Conservation (phyloP, 2,329 filamentous ascomycete species). For the Fusarium scirpi region DNA sequence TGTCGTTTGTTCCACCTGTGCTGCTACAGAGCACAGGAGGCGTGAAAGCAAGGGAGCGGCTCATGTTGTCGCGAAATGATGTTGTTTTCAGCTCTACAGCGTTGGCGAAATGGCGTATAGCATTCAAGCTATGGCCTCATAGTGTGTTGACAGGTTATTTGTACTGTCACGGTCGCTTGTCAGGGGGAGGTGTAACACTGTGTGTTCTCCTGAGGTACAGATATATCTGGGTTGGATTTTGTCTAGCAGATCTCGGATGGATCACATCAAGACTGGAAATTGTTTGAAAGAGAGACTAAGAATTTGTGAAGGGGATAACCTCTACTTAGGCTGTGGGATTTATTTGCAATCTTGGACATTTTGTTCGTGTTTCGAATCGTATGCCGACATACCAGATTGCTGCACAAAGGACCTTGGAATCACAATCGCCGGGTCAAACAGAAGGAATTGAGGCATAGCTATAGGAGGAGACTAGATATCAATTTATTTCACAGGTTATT, state of each 20-base stretch:
- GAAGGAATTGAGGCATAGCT: background rate
- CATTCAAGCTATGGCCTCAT: background rate
- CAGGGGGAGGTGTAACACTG: background rate
- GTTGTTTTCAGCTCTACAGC: background rate
- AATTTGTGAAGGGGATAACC: background rate
- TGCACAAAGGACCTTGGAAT: background rate
- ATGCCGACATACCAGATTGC: background rate
- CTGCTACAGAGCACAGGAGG: conserved; percentile 1
- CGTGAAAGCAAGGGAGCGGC: conserved; percentile 1
- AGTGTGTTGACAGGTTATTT: background rate
- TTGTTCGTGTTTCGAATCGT: background rate
- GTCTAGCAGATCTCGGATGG: background rate
- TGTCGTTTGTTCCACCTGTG: conserved; percentile 18
- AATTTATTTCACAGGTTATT: background rate
- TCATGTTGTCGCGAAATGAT: conserved; percentile 6
- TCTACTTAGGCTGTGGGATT: background rate
- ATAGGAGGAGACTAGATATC: background rate
- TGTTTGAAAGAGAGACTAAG: background rate
- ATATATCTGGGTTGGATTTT: background rate
- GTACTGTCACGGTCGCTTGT: background rate
- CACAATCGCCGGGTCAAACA: background rate
- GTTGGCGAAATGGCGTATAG: background rate
- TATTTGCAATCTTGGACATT: background rate
- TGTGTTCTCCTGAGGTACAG: background rate
- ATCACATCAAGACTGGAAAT: background rate